Evolutionary conservation across 2,329 filamentous ascomycete genomes (phyloP), one percentile per base, ranked within the genome.

Genomic region (Trichophyton rubrum): DNA sequence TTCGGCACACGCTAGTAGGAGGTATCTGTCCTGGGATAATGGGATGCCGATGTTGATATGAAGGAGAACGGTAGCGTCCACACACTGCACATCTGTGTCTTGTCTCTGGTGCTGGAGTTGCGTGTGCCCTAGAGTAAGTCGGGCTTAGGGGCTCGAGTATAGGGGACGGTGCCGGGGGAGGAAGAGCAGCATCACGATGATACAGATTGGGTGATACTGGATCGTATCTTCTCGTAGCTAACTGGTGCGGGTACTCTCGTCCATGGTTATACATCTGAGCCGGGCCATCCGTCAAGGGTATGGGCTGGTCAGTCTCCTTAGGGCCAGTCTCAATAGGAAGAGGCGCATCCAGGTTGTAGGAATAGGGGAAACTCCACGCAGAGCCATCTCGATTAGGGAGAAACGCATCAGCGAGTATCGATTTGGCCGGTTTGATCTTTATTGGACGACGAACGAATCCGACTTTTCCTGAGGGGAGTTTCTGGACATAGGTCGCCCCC

Each of bases 401-500:
- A 47, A 63, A 59, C 0, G 55, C 56, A 35, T 59, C 61, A 13
- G 60, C 43, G 45, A 63, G 43, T 27, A 61, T 51, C 5, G 49
- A 22, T 1, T 55, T 41, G 3, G 59, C 33, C 40, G 63, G 40
- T 24, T 58, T 61, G 49, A 60, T 40, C 20, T 62, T 63, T 40
- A 55, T 56, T 20, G 63, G 57, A 55, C 60, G 61, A 51, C 64
- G 64, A 27, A 64, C 63, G 33, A 65, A 65, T 33, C 60, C 64
- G 6, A 58, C 40, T 47, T 59, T 62, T 20, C 64, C 64, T 6
- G 62, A 63, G 11, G 63, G 63, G 33, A 63, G 57, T 27, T 41
- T 63, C 56, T 60, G 58, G 24, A 64, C 51, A 56, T 63, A 65
- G 1, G 61, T 43, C 11, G 24, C 38, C 15, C 64, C 64, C 13